Base-by-base conservation (phyloP, 2,329 filamentous ascomycete species). In the Lachnellula arida region DNA sequence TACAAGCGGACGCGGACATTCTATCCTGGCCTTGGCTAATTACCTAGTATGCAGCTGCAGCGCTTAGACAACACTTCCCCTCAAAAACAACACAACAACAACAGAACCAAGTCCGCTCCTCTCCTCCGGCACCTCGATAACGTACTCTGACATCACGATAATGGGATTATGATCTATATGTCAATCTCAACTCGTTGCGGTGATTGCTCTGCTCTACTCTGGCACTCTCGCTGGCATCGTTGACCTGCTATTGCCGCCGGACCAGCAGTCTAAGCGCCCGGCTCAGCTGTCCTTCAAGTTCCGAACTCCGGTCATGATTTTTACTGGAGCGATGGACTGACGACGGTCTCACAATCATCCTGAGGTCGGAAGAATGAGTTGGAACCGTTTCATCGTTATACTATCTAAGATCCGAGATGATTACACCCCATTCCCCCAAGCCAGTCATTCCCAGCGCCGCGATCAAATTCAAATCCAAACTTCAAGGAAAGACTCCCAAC, bases 301-400 rank as follows among this genome's bases (percentile, higher is more conserved):
- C 59, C 44, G 43, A 46, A 12, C 42, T 22, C 14, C 23, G 23
- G 17, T 46, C 47, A 54, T 46, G 54, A 40, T 51, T 51, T 44
- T 63, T 54, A 63, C 56, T 60, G 55, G 58, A 53, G 46, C 28
- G 19, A 55, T 44, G 46, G 12, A 32, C 43, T 43, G 47, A 39
- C 17, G 39, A 50, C 48, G 23, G 40, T 51, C 17, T 54, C 57
- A 63, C 52, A 37, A 46, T 50, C 44, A 40, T 46, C 51, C 53
- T 49, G 47, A 54, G 51, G 53, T 19, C 56, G 40, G 44, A 44
- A 46, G 37, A 46, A 44, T 47, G 43, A 19, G 32, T 49, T 52
- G 42, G 52, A 37, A 42, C 44, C 60, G 66, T 66, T 66, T 66
- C 65, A 66, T 62, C 61, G 57, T 64, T 65, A 60, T 59, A 62